Base-by-base conservation (phyloP, 441 rosid species). In the Erodium trifolium region DNA sequence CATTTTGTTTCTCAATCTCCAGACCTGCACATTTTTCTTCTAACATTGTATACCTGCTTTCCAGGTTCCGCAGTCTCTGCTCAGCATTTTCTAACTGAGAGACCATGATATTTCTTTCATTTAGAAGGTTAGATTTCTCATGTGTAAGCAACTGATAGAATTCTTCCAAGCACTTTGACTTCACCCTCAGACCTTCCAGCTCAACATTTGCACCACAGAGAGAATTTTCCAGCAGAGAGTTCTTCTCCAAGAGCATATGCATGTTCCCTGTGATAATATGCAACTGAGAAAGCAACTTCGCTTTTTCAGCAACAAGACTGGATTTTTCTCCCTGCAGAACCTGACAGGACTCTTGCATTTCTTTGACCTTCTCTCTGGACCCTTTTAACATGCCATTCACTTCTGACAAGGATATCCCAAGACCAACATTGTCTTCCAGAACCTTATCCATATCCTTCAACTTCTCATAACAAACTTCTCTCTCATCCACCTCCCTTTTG, bases 201-300 rank as follows among this genome's bases (percentile, higher is more conserved):
- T 88, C 94, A 73, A 75, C 68, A 79, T 80, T 86, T 75, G 87
- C 87, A 72, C 75, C 75, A 49, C 83, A 77, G 68, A 85, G 82
- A 13, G 87, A 83, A 41, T 68, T 80, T 68, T 88, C 94, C 69
- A 86, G 71, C 57, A 67, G 73, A 47, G 83, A 23, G 69, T 84
- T 85, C 70, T 81, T 85, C 74, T 82, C 91, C 72, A 88, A 80
- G 68, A 85, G 80, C 71, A 72, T 82, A 80, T 85, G 87, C 90
- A 85, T 82, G 82, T 82, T 85, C 74, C 71, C 88, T n/a, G 88
- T 80, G 84, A 89, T 85, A 49, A 73, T 73, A 68, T 89, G 97
- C 67, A 95, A 76, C 84, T 95, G 99, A 14, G 95, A 90, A 47
- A 90, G 88, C 68, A 92, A 68, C 71, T 80, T 71, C 1, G 93